A percentile compares a stretch with the other conserved stretches of the same genome.
Evolutionary conservation across 106 monocot species (phyloP).

Genomic region (Dactylorhiza incarnata): DNA sequence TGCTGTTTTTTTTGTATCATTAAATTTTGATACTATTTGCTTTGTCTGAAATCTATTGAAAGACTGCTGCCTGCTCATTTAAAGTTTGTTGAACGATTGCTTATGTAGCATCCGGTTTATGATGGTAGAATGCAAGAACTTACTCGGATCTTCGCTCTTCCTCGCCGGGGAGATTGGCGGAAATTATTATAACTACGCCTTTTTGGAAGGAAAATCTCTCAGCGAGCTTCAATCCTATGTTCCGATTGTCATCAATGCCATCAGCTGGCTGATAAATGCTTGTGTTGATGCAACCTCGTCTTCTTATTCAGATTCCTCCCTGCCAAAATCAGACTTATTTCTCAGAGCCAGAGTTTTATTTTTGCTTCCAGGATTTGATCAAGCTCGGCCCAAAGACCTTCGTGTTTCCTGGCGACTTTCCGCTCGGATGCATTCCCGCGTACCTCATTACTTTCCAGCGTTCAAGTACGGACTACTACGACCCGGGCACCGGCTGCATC

Average conservation of each 20-base stretch:
- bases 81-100: no score
- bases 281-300: background rate
- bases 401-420: slow-evolving; percentile 45
- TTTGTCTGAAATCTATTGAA: no score
- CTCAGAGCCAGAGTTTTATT: background rate
- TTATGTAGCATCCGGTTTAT: no score
- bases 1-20: no score
- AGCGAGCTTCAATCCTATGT: slow-evolving; percentile 20
- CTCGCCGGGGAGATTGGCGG: slow-evolving; percentile 50
- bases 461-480: slow-evolving; percentile 23
- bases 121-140: background rate
- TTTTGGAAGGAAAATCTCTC: slow-evolving; percentile 10
- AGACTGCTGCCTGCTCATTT: no score
- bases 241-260: slow-evolving; percentile 25
- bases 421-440: slow-evolving; percentile 39
- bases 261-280: slow-evolving; percentile 1
- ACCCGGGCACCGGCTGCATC: slow-evolving; percentile 42
- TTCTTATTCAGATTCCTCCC: background rate
- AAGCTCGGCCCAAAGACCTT: slow-evolving; percentile 39
- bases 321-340: background rate
- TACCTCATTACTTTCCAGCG: slow-evolving; percentile 22
- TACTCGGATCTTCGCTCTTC: slow-evolving; percentile 22
- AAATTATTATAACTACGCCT: slow-evolving; percentile 37
- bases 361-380: slow-evolving; percentile 20
- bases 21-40: no score